Base-by-base conservation (phyloP, 495 filamentous ascomycete genomes). In the Penicillium pulvis region DNA sequence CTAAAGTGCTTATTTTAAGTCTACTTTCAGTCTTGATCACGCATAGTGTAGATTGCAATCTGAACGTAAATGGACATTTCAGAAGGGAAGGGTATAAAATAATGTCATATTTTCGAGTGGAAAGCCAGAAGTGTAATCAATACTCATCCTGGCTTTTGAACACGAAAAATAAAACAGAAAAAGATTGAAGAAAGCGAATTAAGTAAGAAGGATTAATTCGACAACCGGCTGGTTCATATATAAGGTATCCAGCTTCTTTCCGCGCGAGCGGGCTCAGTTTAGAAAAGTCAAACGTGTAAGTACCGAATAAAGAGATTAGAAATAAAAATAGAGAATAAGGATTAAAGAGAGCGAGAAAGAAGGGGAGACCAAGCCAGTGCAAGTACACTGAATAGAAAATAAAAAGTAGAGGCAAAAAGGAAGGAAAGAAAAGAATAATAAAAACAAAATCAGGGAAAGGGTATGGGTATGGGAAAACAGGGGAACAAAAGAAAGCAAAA, bases 261-360 rank as follows among this genome's bases (percentile, higher is more conserved):
- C 72, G 75, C 58, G 67, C 60, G 59, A 79, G 78, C 66, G 58
- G 39, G 49, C 47, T 51, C 55, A 58, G 55, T 70, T 59, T 67
- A 69, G 31, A 55, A 44, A 57, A 26, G 14, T 36, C 28, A 45
- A 45, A 23, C 9, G 9, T 16, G 20, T 36, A 57, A 55, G 12
- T 41, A 41, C 39, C 16, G 47, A 52, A 63, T 30, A 55, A n/a
- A 53, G 44, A 39, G 44, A 48, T 46, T 46, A 63, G 45, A 51
- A 52, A 65, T 39, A 51, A 57, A 28, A 7, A 3, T 36, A 11
- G 51, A 59, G 51, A n/a, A 31, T 39, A 16, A 51, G 30, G 26
- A 52, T 36, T 23, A 52, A 41, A 52, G 50, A 52, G 50, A 41
- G 39, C 41, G 19, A 52, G 33, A 24, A 20, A 31, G 17, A 50